Conservation (phyloP, 2,329 filamentous ascomycete species). For the Penicillium polonicum region DNA sequence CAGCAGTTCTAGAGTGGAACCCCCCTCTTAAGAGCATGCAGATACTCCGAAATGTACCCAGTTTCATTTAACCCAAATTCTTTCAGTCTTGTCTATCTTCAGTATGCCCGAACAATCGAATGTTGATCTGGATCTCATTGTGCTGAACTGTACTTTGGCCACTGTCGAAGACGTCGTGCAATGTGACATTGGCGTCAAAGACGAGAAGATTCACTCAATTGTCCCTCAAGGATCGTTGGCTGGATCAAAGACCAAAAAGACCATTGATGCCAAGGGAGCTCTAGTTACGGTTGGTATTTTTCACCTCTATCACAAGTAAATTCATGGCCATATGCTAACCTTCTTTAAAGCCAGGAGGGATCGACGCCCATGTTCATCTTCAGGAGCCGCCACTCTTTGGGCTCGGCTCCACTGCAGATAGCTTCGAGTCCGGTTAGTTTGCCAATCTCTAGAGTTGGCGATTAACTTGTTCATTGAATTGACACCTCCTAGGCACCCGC, state of each 20-base stretch:
- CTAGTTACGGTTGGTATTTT: background rate
- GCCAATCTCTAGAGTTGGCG: background rate
- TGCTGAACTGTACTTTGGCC: background rate
- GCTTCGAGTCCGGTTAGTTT: background rate
- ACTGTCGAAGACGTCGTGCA: background rate
- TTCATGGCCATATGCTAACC: background rate
- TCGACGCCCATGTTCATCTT: conserved; percentile 51
- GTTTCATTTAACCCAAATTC: background rate
- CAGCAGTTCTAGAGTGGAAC: background rate
- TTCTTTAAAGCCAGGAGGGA: conserved; percentile 40
- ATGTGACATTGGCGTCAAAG: conserved; percentile 15
- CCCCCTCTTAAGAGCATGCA: background rate
- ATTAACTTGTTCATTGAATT: too few relatives aligned
- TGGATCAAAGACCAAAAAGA: background rate
- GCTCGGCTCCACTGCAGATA: background rate
- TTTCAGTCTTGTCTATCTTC: too few relatives aligned
- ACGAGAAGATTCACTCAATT: conserved; percentile 11
- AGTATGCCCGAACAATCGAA: background rate
- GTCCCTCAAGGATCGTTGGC: conserved; percentile 4
- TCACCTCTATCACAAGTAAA: background rate
- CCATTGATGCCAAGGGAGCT: conserved; percentile 11
- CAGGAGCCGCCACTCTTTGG: background rate
- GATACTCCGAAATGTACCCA: background rate
- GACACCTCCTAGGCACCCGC: background rate
- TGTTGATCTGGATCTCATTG: background rate